A percentile compares a stretch with the other conserved stretches of the same genome.
Evolutionary conservation across 2,329 filamentous ascomycete genomes (phyloP).

Genomic region (Botrytis aclada): DNA sequence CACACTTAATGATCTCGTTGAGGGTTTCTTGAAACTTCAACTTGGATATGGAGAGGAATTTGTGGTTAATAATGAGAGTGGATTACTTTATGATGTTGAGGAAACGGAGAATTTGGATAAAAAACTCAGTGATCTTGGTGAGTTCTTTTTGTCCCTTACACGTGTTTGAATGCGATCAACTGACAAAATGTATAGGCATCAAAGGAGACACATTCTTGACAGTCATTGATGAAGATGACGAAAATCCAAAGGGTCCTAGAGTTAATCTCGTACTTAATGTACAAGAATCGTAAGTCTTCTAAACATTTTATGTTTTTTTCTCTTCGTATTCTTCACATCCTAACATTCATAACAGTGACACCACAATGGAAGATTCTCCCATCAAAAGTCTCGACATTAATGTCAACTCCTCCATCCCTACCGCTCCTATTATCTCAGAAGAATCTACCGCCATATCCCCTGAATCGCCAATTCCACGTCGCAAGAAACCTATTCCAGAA

Average conservation of each 20-base stretch:
- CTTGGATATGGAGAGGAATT: constrained; percentile 81
- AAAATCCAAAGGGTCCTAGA: constrained; percentile 68
- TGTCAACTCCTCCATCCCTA: constrained; percentile 26
- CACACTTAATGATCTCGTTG: constrained; percentile 75
- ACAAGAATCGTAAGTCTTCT: constrained; percentile 54
- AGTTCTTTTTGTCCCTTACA: constrained; percentile 24
- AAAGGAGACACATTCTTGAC: constrained; percentile 73
- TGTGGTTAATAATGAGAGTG: constrained; percentile 68
- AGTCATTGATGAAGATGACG: constrained; percentile 76
- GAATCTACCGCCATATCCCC: constrained; percentile 20
- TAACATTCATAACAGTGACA: constrained; percentile 6
- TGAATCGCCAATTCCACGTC: constrained; percentile 32
- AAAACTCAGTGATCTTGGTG: constrained; percentile 73
- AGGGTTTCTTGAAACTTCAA: constrained; percentile 65
- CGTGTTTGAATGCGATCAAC: too few relatives aligned
- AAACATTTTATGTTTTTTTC: not conserved
- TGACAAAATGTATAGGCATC: constrained; percentile 50
- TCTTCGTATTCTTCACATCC: not conserved
- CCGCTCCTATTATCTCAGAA: constrained; percentile 28
- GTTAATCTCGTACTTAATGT: constrained; percentile 78
- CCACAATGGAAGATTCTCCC: constrained; percentile 48
- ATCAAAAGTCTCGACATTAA: constrained; percentile 44
- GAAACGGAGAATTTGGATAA: constrained; percentile 81
- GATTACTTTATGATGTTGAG: constrained; percentile 85
- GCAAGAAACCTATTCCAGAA: constrained; percentile 25